Conservation (phyloP, 139 green algal species). For the Mesotaenium endlicherianum region DNA sequence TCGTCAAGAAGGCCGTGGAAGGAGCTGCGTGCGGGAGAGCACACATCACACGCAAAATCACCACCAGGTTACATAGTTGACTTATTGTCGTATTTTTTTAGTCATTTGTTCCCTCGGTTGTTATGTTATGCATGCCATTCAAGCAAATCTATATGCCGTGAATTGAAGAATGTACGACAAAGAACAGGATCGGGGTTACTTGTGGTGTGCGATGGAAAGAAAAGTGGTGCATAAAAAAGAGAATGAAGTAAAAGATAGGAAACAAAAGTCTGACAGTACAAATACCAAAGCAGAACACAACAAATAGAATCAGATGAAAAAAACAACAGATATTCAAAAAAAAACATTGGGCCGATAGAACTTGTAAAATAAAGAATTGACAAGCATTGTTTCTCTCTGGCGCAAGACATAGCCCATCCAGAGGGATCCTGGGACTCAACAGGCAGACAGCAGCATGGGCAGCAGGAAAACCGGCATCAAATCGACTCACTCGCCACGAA, state of each 20-base stretch:
- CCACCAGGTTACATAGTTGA: background rate
- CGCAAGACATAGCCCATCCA: too few relatives aligned
- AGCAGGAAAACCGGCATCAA: background rate
- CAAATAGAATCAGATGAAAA: background rate
- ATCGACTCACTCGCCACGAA: slow-evolving; percentile 27
- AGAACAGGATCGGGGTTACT: background rate
- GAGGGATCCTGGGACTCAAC: too few relatives aligned
- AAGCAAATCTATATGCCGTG: background rate
- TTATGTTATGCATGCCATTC: background rate
- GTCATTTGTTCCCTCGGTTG: too few relatives aligned
- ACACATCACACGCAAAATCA: background rate
- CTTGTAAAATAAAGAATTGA: too few relatives aligned
- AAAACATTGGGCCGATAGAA: too few relatives aligned
- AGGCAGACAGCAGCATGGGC: background rate
- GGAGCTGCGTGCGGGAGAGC: background rate
- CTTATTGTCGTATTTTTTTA: background rate
- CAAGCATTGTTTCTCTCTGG: too few relatives aligned
- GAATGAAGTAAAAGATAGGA: background rate
- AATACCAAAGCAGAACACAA: background rate
- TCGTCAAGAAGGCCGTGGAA: background rate
- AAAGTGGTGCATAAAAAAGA: too few relatives aligned
- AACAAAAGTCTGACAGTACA: background rate
- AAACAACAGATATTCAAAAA: too few relatives aligned
- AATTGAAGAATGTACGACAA: background rate
- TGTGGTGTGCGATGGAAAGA: too few relatives aligned